These are phyloP conservation scores for Coniferiporia weirii DNA, from an alignment of 1,284 basidiomycete genomes.

Conservation along the genomic window DNA sequence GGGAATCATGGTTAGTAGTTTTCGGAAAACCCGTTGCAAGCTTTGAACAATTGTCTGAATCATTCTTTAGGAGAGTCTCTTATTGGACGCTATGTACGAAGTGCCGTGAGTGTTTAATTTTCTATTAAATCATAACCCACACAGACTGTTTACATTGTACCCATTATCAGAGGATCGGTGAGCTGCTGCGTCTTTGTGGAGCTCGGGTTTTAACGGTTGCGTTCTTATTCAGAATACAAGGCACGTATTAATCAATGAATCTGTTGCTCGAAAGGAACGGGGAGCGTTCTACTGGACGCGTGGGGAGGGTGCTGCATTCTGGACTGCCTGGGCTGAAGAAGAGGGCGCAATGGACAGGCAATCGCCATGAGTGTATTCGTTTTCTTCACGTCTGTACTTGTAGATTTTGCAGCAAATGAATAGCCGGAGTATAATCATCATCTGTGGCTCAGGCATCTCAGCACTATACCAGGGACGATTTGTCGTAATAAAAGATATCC, in stretches of 20 bases:
- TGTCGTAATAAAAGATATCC: conserved; percentile 1
- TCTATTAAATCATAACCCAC: conserved; percentile 3
- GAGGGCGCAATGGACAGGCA: conserved; percentile 28
- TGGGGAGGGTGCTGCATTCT: conserved; percentile 49
- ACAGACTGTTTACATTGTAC: conserved; percentile 3
- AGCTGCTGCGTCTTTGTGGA: conserved; percentile 17
- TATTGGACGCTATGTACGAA: conserved; percentile 89
- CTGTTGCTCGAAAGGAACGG: conserved; percentile 44
- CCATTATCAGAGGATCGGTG: conserved; percentile 39
- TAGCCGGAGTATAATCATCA: neutral
- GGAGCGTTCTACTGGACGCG: conserved; percentile 57
- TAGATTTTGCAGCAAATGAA: neutral
- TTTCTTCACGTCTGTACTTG: neutral
- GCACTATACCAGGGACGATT: neutral
- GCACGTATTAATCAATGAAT: conserved; percentile 57
- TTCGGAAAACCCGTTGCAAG: neutral
- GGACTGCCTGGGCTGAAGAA: conserved; percentile 49
- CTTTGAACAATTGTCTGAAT: conserved; percentile 32
- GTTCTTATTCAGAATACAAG: conserved; percentile 43
- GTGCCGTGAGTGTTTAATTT: conserved; percentile 62
- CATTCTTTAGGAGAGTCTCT: conserved; percentile 48
- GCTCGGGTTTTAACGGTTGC: conserved; percentile 12
- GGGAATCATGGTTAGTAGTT: conserved; percentile 70
- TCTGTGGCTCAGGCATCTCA: neutral
- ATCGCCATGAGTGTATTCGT: neutral